phyloP scores from a whole-genome alignment of 257 asterid species.

The Capsicum rhomboideum region DNA sequence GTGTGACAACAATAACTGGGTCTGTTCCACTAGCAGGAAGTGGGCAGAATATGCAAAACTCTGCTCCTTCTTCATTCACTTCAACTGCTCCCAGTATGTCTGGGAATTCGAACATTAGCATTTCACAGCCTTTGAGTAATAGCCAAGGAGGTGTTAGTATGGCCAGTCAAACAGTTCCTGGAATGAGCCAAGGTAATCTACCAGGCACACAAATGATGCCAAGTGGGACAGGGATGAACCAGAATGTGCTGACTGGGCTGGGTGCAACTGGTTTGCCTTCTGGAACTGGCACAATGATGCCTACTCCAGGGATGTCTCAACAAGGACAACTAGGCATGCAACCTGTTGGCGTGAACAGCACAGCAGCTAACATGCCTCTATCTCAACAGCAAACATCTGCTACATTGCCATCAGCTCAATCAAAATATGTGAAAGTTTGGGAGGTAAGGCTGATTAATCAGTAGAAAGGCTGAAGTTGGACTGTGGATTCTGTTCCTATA shows the following conservation, averaged over 20 bases:
- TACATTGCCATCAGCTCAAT: constrained; percentile 65
- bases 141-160: constrained; percentile 51
- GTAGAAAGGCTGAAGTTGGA: background rate
- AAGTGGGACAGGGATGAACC: constrained; percentile 56
- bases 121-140: constrained; percentile 58
- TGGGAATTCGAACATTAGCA: constrained; percentile 43
- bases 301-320: constrained; percentile 61
- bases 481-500: background rate
- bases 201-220: constrained; percentile 68
- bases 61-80: constrained; percentile 51
- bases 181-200: constrained; percentile 64
- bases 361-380: constrained; percentile 64
- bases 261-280: constrained; percentile 33
- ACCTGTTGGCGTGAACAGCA: constrained; percentile 54
- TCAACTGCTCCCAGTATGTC: constrained; percentile 44
- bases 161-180: constrained; percentile 60
- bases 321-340: constrained; percentile 50
- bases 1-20: constrained; percentile 47
- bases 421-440: constrained; percentile 94
- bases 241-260: constrained; percentile 40
- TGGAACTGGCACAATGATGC: constrained; percentile 63
- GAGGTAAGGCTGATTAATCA: constrained; percentile 48
- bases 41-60: constrained; percentile 43
- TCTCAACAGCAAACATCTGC: constrained; percentile 80
- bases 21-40: constrained; percentile 48